Evolutionary conservation across 1,284 basidiomycete species (phyloP), one percentile per base, ranked within the genome.

Genomic region (Ceratobasidium sp.): DNA sequence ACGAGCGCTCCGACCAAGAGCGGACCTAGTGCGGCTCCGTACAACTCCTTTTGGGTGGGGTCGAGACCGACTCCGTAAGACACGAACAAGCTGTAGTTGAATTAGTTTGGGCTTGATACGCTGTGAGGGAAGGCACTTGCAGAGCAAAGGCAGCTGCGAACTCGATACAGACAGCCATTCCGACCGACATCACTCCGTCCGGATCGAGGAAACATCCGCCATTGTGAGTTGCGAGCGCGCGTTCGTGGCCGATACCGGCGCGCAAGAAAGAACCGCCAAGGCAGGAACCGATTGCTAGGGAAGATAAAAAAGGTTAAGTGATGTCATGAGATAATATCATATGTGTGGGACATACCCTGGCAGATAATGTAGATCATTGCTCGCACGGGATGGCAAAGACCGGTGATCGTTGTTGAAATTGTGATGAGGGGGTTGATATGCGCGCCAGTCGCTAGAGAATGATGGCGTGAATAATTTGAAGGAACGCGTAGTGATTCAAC

Each of bases 351-450:
- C 78, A 17, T 42, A 79, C 78, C 64, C 42, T 77, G 75, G 57
- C 78, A 79, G 15, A 73, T 56, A 23, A 77, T 77, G 75, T 79
- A 79, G 44, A 79, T 79, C 48, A 77, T 73, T 44, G 74, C 76
- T 67, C 78, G 74, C 13, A 79, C 75, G 9, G 78, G 78, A 61
- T 79, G 78, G 44, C 75, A 77, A 17, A 79, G 69, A 12, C 78
- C 75, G 26, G 78, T 77, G 38, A 79, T 66, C 40, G 73, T 77
- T 54, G 78, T 79, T 28, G 78, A 76, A 40, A 79, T 59, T 28
- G 78, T 77, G 42, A 79, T 79, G 20, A 79, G 61, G 20, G 78
- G 78, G 46, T 79, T 79, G 46, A 79, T 77, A 42, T 79, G 78
- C 15, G 78, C 78, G 48, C 78, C 78, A 44, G 78, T 79, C 44